Evolutionary conservation across 2,329 filamentous ascomycete genomes (phyloP).

Genomic region (Seiridium unicorne): DNA sequence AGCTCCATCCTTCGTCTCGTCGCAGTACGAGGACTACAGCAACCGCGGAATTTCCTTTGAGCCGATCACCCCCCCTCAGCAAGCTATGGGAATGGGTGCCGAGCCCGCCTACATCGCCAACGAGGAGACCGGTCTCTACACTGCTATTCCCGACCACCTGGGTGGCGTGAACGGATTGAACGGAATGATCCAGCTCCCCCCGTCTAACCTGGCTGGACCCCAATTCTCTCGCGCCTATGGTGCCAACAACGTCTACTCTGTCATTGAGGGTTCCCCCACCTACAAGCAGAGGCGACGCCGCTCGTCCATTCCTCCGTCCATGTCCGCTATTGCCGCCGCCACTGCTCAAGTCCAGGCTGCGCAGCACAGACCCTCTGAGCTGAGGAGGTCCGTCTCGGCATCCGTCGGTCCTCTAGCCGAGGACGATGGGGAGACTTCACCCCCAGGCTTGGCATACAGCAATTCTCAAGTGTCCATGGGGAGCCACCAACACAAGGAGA

Average conservation of each 20-base stretch:
- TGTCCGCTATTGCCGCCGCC: constrained; percentile 67
- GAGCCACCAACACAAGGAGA: constrained; percentile 71
- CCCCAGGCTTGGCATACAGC: constrained; percentile 72
- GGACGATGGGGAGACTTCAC: constrained; percentile 79
- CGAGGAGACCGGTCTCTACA: constrained; percentile 95
- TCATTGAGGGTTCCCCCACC: constrained; percentile 95
- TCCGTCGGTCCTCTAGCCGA: constrained; percentile 83
- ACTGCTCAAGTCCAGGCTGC: constrained; percentile 53
- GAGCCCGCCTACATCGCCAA: constrained; percentile 98
- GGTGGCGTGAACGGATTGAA: constrained; percentile 72
- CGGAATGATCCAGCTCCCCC: constrained; percentile 86
- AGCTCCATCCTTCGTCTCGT: constrained; percentile 97
- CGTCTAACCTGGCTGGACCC: constrained; percentile 76
- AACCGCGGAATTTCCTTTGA: constrained; percentile 95
- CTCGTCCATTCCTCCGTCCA: constrained; percentile 84
- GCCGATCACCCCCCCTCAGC: constrained; percentile 93
- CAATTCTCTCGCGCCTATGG: constrained; percentile 76
- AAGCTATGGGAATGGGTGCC: constrained; percentile 73
- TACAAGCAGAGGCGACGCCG: constrained; percentile 96
- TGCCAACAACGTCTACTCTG: constrained; percentile 82
- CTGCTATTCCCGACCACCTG: constrained; percentile 86
- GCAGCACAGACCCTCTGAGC: constrained; percentile 80
- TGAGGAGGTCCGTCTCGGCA: constrained; percentile 84
- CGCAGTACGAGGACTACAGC: constrained; percentile 97
- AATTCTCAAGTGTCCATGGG: constrained; percentile 63